Evolutionary conservation across 2,329 filamentous ascomycete genomes (phyloP).

Genomic region (Hypoxylon sp.): DNA sequence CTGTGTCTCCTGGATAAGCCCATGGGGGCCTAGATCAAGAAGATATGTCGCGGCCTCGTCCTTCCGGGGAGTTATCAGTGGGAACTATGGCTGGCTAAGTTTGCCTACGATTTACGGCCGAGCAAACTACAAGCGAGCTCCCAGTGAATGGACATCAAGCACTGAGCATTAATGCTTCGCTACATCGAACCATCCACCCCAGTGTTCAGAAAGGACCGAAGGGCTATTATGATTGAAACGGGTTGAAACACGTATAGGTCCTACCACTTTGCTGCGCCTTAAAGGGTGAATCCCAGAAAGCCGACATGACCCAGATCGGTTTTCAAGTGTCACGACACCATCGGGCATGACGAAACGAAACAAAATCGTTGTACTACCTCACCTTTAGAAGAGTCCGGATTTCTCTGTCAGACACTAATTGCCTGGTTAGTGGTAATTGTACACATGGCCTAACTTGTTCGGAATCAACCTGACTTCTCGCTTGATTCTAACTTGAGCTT

Average conservation of each 20-base stretch:
- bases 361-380: constrained; percentile 46
- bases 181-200: constrained; percentile 17
- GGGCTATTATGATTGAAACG: constrained; percentile 43
- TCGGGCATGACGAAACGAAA: constrained; percentile 48
- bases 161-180: constrained; percentile 17
- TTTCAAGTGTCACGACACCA: constrained; percentile 44
- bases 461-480: constrained; percentile 19
- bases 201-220: constrained; percentile 42
- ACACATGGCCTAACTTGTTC: constrained; percentile 15
- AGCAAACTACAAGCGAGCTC: constrained; percentile 39
- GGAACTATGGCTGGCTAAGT: constrained; percentile 38
- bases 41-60: constrained; percentile 31
- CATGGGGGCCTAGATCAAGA: constrained; percentile 41
- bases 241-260: constrained; percentile 46
- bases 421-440: constrained; percentile 28
- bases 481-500: constrained; percentile 10
- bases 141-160: constrained; percentile 21
- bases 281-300: constrained; percentile 36
- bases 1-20: constrained; percentile 40
- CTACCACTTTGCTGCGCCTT: constrained; percentile 38
- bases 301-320: constrained; percentile 32
- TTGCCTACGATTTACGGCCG: constrained; percentile 42
- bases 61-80: constrained; percentile 23
- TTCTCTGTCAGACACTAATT: constrained; percentile 33
- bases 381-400: constrained; percentile 39